A percentile compares a stretch with the other conserved stretches of the same genome.
Evolutionary conservation across 345 rosid species (phyloP).

Genomic region (Theobroma cacao): DNA sequence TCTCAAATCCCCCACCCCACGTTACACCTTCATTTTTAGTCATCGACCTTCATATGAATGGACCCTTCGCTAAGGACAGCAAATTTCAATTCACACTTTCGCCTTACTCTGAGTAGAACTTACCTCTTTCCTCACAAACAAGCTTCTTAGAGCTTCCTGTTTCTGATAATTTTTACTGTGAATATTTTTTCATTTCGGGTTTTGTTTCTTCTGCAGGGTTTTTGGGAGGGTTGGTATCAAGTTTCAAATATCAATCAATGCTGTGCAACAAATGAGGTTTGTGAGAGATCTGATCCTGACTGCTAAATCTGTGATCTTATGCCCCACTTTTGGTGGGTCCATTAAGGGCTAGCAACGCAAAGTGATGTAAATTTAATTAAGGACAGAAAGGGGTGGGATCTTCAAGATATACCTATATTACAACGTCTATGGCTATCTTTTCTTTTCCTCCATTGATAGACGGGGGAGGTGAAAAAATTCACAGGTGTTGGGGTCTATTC

Average conservation of each 20-base stretch:
- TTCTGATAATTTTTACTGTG: not conserved
- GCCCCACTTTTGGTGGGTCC: not conserved
- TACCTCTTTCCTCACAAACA: constrained; percentile 16
- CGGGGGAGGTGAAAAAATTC: too few relatives aligned
- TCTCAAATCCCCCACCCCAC: constrained; percentile 11
- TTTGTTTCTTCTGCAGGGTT: too few relatives aligned
- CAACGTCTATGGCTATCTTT: not conserved
- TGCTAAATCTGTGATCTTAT: not conserved
- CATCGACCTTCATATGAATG: constrained; percentile 8
- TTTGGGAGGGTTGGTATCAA: not conserved
- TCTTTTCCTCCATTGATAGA: not conserved
- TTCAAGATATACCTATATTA: not conserved
- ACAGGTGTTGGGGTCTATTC: not conserved
- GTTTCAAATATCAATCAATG: not conserved
- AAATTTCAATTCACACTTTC: constrained; percentile 10
- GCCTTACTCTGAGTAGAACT: not conserved
- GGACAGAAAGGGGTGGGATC: not conserved
- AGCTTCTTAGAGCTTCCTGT: not conserved
- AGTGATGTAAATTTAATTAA: not conserved
- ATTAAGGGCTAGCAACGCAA: not conserved
- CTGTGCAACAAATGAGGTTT: not conserved
- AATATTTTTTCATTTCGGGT: not conserved
- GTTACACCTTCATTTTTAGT: not conserved
- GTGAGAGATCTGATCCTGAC: not conserved
- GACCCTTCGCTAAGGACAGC: not conserved